A percentile compares a stretch with the other conserved stretches of the same genome.
phyloP scores from a whole-genome alignment of 306 rosid genomes.

The Elaeagnus macrophylla region DNA sequence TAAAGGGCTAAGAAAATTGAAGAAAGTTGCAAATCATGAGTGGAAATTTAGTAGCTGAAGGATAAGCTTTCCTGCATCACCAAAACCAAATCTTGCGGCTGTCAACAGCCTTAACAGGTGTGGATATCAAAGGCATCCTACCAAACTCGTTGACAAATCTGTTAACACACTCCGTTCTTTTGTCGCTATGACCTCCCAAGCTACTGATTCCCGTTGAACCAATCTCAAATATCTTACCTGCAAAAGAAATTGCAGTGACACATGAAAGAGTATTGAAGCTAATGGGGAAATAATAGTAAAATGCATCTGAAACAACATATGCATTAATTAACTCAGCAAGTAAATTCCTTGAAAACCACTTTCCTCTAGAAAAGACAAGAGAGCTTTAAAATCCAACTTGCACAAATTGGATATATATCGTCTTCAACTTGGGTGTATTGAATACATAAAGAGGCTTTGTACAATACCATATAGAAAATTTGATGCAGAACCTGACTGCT shows the following conservation, averaged over 20 bases:
- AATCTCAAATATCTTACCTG: slow-evolving; percentile 84
- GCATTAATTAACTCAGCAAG: no score
- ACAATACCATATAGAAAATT: no score
- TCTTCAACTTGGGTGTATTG: no score
- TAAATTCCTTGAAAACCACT: no score
- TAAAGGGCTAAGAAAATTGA: no score
- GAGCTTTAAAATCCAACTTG: no score
- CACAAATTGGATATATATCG: no score
- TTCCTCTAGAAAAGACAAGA: no score
- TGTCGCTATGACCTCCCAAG: slow-evolving; percentile 78
- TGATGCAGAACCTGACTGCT: no score
- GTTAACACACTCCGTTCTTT: slow-evolving; percentile 66
- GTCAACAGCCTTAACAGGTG: slow-evolving; percentile 81
- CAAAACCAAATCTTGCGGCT: slow-evolving; percentile 82
- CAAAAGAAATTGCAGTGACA: slow-evolving; percentile 8
- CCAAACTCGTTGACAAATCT: slow-evolving; percentile 57
- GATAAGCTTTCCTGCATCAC: slow-evolving; percentile 27
- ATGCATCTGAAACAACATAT: neutral
- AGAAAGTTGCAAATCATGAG: no score
- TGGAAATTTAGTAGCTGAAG: neutral
- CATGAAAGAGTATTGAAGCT: neutral
- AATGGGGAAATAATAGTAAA: neutral
- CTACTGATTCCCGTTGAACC: slow-evolving; percentile 99
- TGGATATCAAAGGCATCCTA: slow-evolving; percentile 63
- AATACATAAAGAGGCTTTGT: no score